Evolutionary conservation across 1,284 basidiomycete species (phyloP).

Genomic region (Moniliophthora roreri): DNA sequence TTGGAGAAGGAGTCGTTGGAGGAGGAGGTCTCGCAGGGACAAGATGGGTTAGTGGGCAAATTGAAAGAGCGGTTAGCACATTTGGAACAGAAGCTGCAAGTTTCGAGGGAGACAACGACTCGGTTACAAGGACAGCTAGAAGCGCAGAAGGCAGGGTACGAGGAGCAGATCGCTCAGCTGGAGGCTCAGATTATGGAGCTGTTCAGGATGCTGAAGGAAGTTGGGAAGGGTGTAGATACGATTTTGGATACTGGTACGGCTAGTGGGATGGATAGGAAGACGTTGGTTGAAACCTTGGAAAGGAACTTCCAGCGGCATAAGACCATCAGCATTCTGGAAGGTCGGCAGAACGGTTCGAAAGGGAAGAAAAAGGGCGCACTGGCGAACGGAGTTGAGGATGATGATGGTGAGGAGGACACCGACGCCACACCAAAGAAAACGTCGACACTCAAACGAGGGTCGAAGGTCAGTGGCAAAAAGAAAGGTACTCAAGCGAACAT

Average conservation of each 20-base stretch:
- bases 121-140: slow-evolving; percentile 79
- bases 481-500: slow-evolving; percentile 32
- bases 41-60: slow-evolving; percentile 82
- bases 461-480: slow-evolving; percentile 28
- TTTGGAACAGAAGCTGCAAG: slow-evolving; percentile 78
- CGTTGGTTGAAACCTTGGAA: slow-evolving; percentile 79
- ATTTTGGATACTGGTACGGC: slow-evolving; percentile 60
- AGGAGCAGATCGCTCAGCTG: slow-evolving; percentile 85
- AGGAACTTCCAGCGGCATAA: slow-evolving; percentile 83
- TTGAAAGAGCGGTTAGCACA: slow-evolving; percentile 75
- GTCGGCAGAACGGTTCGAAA: slow-evolving; percentile 44
- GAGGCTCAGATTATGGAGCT: slow-evolving; percentile 93
- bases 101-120: slow-evolving; percentile 78
- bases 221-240: slow-evolving; percentile 74
- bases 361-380: slow-evolving; percentile 34
- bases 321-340: slow-evolving; percentile 86
- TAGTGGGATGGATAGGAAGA: slow-evolving; percentile 74
- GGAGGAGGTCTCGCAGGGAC: slow-evolving; percentile 78
- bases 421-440: slow-evolving; percentile 56
- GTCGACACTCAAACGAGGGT: slow-evolving; percentile 34
- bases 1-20: slow-evolving; percentile 77
- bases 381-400: slow-evolving; percentile 39
- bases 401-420: slow-evolving; percentile 41
- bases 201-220: slow-evolving; percentile 89
- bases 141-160: slow-evolving; percentile 80